Conservation (phyloP, 2,329 filamentous ascomycete species). For the Pseudocercospora cruenta region DNA sequence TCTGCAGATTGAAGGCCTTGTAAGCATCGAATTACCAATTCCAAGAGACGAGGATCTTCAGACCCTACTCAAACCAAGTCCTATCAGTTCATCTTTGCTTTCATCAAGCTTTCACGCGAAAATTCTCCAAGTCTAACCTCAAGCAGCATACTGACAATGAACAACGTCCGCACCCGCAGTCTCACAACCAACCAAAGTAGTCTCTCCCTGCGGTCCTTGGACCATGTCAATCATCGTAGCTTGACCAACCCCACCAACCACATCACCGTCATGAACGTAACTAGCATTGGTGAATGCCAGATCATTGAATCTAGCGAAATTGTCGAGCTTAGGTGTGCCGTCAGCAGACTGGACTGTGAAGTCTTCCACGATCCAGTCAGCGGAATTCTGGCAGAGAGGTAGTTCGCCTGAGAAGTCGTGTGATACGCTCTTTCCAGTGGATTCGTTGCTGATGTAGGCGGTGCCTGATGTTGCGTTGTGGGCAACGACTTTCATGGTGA, state of each 20-base stretch:
- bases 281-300: not conserved
- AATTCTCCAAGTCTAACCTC: not conserved
- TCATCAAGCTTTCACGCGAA: not conserved
- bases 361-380: not conserved
- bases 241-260: not conserved
- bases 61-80: no score
- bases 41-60: no score
- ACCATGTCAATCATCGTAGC: not conserved
- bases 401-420: not conserved
- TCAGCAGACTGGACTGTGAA: not conserved
- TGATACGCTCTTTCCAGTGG: not conserved
- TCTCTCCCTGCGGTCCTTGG: not conserved
- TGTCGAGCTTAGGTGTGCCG: not conserved
- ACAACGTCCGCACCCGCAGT: not conserved
- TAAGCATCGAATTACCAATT: no score
- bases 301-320: not conserved
- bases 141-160: not conserved
- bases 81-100: no score
- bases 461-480: not conserved
- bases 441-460: not conserved
- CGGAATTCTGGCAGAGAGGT: not conserved
- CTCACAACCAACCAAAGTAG: not conserved
- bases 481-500: not conserved
- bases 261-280: not conserved
- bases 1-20: no score